Conservation (phyloP, 2,329 filamentous ascomycete species). For the Leptosphaerulina australis region DNA sequence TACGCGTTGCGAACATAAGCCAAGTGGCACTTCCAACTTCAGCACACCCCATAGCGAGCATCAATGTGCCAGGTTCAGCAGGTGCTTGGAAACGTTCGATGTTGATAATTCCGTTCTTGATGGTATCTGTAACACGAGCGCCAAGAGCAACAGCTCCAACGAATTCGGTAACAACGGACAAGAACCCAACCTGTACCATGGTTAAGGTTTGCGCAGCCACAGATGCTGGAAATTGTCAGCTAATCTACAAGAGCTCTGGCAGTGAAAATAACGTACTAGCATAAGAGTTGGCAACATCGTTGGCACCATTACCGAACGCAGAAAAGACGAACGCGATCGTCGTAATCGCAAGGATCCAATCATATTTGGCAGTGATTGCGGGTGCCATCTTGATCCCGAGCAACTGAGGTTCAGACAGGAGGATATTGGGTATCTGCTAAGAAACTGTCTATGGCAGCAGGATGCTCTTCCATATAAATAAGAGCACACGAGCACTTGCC, state of each 20-base stretch:
- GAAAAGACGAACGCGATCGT: constrained; percentile 47
- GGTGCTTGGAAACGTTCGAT: constrained; percentile 52
- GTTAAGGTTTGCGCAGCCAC: constrained; percentile 60
- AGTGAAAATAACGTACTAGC: constrained; percentile 44
- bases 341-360: constrained; percentile 52
- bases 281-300: constrained; percentile 63
- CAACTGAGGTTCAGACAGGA: background rate
- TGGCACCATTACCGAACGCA: constrained; percentile 51
- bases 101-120: constrained; percentile 65
- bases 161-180: constrained; percentile 59
- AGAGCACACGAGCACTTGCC: constrained; percentile 20
- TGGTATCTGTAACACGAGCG: constrained; percentile 64
- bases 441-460: background rate
- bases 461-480: constrained; percentile 11
- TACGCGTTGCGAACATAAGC: constrained; percentile 61
- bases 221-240: constrained; percentile 24
- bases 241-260: background rate
- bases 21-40: constrained; percentile 60
- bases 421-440: constrained; percentile 1
- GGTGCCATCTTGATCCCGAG: constrained; percentile 23
- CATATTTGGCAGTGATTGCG: constrained; percentile 40
- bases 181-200: constrained; percentile 59
- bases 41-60: constrained; percentile 65
- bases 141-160: constrained; percentile 60
- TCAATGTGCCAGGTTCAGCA: constrained; percentile 58